These are phyloP conservation scores for Evernia prunastri DNA, from an alignment of 495 filamentous ascomycete genomes.

Conservation along the genomic window DNA sequence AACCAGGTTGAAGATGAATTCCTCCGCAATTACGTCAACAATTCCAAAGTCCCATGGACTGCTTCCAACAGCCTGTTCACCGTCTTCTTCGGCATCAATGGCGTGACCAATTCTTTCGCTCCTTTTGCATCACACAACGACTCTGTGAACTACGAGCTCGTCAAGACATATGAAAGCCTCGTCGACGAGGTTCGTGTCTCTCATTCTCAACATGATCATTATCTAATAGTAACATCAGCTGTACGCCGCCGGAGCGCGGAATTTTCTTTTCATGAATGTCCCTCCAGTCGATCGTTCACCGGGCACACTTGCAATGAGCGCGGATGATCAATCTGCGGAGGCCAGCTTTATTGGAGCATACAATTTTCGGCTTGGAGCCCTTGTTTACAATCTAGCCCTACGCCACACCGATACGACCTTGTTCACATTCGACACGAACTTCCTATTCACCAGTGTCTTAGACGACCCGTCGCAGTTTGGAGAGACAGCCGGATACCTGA, in stretches of 20 bases:
- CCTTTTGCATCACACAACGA: constrained; percentile 38
- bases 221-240: constrained; percentile 34
- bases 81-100: constrained; percentile 43
- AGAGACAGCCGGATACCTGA: constrained; percentile 42
- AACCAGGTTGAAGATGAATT: constrained; percentile 40
- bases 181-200: constrained; percentile 38
- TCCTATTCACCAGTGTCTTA: constrained; percentile 48
- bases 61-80: constrained; percentile 34
- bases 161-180: constrained; percentile 49
- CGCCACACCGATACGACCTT: constrained; percentile 24
- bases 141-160: constrained; percentile 42
- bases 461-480: constrained; percentile 44
- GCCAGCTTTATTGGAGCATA: constrained; percentile 25
- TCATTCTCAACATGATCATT: background rate
- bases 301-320: constrained; percentile 8
- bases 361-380: constrained; percentile 24
- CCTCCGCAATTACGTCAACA: constrained; percentile 31
- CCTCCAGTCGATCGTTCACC: constrained; percentile 58
- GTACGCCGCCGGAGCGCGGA: constrained; percentile 60
- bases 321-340: constrained; percentile 10
- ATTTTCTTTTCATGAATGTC: constrained; percentile 69
- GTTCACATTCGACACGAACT: constrained; percentile 40
- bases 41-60: constrained; percentile 29
- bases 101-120: constrained; percentile 40
- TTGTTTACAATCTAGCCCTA: constrained; percentile 20